phyloP scores from a whole-genome alignment of 768 basidiomycete genomes.

The Tulasnella sp. region DNA sequence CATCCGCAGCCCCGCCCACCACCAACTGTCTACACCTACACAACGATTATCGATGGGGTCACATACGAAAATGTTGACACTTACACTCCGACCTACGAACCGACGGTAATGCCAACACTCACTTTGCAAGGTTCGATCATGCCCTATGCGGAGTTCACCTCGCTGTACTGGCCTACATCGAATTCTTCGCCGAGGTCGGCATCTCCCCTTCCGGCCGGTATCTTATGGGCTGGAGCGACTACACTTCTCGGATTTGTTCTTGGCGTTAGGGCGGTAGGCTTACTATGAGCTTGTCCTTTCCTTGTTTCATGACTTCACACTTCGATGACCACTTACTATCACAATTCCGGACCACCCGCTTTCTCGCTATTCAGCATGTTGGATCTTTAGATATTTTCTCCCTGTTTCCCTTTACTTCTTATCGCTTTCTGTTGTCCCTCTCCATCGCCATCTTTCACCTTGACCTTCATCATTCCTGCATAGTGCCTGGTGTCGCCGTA shows the following conservation, averaged over 20 bases:
- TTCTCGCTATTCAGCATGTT: background rate
- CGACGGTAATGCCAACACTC: background rate
- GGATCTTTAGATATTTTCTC: background rate
- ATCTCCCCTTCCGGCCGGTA: background rate
- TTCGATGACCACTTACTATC: background rate
- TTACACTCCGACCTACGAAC: slow-evolving; percentile 26
- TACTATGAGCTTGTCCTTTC: background rate
- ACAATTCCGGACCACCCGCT: background rate
- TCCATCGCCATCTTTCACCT: background rate
- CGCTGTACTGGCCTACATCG: background rate
- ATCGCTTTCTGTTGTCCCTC: background rate
- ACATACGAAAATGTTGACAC: background rate
- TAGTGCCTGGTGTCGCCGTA: background rate
- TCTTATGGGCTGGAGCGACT: slow-evolving; percentile 15
- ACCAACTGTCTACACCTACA: slow-evolving; percentile 20
- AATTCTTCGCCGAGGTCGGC: slow-evolving; percentile 5
- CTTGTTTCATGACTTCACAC: background rate
- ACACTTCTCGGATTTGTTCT: background rate
- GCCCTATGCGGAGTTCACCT: slow-evolving; percentile 17
- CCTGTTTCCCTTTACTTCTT: background rate
- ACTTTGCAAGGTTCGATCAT: background rate
- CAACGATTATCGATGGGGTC: slow-evolving; percentile 8
- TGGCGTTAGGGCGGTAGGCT: slow-evolving; percentile 17
- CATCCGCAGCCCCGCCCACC: slow-evolving; percentile 16
- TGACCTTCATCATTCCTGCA: background rate